A percentile compares a stretch with the other conserved stretches of the same genome.
phyloP scores from a whole-genome alignment of 257 asterid genomes.

The Echium plantagineum region DNA sequence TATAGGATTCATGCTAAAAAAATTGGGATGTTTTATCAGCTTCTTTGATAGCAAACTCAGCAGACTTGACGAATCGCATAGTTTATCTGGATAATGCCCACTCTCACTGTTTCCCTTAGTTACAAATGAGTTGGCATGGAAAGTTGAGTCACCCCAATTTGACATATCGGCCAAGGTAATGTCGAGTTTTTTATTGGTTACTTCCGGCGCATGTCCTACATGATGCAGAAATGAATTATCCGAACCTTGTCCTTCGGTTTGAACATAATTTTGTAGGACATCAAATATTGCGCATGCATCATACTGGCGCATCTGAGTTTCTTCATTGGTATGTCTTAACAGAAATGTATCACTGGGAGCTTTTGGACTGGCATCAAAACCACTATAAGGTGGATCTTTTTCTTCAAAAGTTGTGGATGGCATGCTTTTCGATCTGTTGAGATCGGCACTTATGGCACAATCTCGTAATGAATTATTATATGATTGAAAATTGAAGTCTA shows the following conservation, averaged over 20 bases:
- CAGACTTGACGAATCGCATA: slow-evolving; percentile 21
- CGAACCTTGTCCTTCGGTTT: slow-evolving; percentile 15
- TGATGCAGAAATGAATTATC: slow-evolving; percentile 23
- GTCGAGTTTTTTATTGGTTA: slow-evolving; percentile 20
- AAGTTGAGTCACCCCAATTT: slow-evolving; percentile 18
- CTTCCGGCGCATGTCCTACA: slow-evolving; percentile 25
- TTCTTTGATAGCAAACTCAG: slow-evolving; percentile 23
- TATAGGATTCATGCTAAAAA: slow-evolving; percentile 60
- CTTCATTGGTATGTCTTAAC: slow-evolving; percentile 20
- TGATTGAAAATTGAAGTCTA: slow-evolving; percentile 33
- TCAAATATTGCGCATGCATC: slow-evolving; percentile 16
- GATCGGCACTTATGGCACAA: slow-evolving; percentile 20
- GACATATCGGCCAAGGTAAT: slow-evolving; percentile 16
- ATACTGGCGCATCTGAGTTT: slow-evolving; percentile 18
- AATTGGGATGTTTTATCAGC: slow-evolving; percentile 33
- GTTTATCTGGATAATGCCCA: slow-evolving; percentile 16
- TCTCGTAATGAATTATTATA: slow-evolving; percentile 24
- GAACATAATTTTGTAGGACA: slow-evolving; percentile 12
- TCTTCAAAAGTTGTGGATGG: slow-evolving; percentile 18
- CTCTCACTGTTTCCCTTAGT: slow-evolving; percentile 17
- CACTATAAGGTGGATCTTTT: slow-evolving; percentile 16
- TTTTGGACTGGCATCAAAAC: slow-evolving; percentile 16
- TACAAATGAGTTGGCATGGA: slow-evolving; percentile 18
- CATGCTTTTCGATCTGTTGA: slow-evolving; percentile 21
- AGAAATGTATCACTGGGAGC: slow-evolving; percentile 1